A percentile compares a stretch with the other conserved stretches of the same genome.
These are phyloP conservation scores for Hypericum androsaemum DNA, from an alignment of 345 rosid species.

Conservation along the genomic window DNA sequence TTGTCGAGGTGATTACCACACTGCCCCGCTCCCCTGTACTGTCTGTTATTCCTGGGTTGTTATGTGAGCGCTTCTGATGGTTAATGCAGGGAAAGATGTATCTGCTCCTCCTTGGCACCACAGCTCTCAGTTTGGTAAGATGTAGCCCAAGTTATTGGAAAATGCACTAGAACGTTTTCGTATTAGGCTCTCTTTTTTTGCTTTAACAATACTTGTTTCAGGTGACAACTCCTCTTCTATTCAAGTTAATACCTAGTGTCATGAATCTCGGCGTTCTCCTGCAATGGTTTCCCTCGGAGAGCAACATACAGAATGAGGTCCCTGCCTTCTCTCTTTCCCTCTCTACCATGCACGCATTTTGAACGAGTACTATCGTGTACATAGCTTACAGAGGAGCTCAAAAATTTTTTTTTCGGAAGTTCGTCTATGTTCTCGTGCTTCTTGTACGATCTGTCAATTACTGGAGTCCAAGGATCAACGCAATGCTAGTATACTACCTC, in stretches of 20 bases:
- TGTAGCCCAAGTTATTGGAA: too few species aligned
- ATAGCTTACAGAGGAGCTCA: too few species aligned
- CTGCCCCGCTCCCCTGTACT: not conserved
- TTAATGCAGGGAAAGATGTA: conserved; percentile 89
- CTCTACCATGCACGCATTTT: not conserved
- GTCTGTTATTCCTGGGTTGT: not conserved
- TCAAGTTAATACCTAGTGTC: conserved; percentile 75
- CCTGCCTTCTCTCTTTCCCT: conserved; percentile 2
- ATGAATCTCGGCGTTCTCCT: conserved; percentile 78
- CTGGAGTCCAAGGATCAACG: too few species aligned
- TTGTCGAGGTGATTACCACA: conserved; percentile 59
- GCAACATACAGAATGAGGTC: conserved; percentile 54
- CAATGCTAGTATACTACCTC: too few species aligned
- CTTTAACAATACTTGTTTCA: too few species aligned
- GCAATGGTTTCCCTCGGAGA: conserved; percentile 80
- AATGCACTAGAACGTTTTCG: too few species aligned
- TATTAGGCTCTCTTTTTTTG: too few species aligned
- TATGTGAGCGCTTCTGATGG: not conserved
- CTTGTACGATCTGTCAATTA: too few species aligned
- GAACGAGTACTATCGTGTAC: not conserved
- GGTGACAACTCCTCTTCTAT: conserved; percentile 89
- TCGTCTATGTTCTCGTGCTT: too few species aligned
- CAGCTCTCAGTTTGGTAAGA: conserved; percentile 91
- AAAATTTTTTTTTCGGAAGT: too few species aligned
- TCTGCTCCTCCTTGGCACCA: conserved; percentile 95